Evolutionary conservation across 1,139 yeast species (phyloP).

Genomic region (Pichia sp.): DNA sequence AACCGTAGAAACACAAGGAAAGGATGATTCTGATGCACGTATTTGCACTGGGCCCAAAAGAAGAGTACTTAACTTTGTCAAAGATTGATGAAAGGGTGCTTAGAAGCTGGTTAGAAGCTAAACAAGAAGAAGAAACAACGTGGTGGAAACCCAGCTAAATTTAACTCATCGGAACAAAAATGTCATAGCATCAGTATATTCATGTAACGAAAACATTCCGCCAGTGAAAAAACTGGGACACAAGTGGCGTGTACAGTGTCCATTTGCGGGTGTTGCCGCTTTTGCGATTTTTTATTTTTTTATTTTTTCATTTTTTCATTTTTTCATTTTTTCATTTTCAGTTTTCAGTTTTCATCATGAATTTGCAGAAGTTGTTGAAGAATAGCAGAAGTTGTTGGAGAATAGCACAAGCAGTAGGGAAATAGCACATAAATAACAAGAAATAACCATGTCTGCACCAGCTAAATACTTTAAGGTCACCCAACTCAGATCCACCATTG

Average conservation of each 20-base stretch:
- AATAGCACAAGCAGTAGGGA: too few relatives aligned
- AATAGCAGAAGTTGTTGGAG: neutral
- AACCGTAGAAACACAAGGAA: neutral
- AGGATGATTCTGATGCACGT: neutral
- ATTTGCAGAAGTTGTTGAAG: neutral
- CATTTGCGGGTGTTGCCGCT: neutral
- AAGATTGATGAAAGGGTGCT: neutral
- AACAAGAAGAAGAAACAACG: neutral
- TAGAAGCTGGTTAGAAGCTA: neutral
- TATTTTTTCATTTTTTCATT: neutral
- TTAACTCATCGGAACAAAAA: too few relatives aligned
- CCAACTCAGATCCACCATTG: slow-evolving; percentile 76
- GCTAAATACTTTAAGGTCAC: slow-evolving; percentile 52
- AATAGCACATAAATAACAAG: neutral
- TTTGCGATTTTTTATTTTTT: too few relatives aligned
- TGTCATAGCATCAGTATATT: neutral
- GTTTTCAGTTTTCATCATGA: neutral
- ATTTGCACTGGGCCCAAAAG: neutral
- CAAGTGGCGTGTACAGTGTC: neutral
- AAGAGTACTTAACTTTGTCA: neutral
- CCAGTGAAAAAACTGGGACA: neutral
- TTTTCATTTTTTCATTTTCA: neutral
- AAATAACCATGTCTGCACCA: slow-evolving; percentile 16
- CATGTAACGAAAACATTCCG: neutral
- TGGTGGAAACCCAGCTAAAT: neutral